Evolutionary conservation across 495 filamentous ascomycete genomes (phyloP).

Genomic region (Penicillium crystallinum): DNA sequence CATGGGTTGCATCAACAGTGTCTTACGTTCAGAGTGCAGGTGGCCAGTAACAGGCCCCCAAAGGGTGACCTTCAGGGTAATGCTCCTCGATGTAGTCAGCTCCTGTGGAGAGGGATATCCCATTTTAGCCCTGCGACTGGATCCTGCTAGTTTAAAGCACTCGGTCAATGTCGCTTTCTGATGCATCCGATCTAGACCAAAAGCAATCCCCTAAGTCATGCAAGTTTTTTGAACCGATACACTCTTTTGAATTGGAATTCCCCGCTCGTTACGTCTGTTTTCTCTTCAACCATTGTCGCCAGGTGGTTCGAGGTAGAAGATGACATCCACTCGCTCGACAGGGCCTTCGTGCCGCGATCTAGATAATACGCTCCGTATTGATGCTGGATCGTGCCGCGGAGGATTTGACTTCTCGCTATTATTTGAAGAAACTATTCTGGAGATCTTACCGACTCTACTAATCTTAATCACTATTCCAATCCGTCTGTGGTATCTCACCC

Average conservation of each 20-base stretch:
- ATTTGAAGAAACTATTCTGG: conserved; percentile 54
- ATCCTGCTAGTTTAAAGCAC: background rate
- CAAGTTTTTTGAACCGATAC: conserved; percentile 4
- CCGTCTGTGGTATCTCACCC: conserved; percentile 42
- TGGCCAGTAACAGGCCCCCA: conserved; percentile 12
- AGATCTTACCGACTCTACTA: conserved; percentile 43
- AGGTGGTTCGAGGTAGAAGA: conserved; percentile 26
- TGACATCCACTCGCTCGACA: conserved; percentile 22
- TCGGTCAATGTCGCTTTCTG: conserved; percentile 9
- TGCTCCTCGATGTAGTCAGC: conserved; percentile 22
- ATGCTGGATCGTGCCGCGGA: conserved; percentile 40
- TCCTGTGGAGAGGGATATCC: conserved; percentile 25
- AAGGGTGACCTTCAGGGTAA: conserved; percentile 12
- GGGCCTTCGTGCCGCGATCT: conserved; percentile 27
- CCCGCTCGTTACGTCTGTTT: conserved; percentile 12
- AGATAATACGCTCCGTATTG: conserved; percentile 42
- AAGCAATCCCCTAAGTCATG: conserved; percentile 10
- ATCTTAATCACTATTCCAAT: conserved; percentile 45
- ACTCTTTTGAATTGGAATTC: conserved; percentile 7
- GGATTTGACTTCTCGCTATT: conserved; percentile 58
- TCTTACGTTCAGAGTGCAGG: conserved; percentile 20
- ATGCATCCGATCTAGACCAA: conserved; percentile 21
- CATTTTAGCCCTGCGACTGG: background rate
- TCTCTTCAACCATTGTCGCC: conserved; percentile 8
- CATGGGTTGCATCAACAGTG: conserved; percentile 16